Base-by-base conservation (phyloP, 495 filamentous ascomycete genomes). In the Hyaloscypha bicolor region DNA sequence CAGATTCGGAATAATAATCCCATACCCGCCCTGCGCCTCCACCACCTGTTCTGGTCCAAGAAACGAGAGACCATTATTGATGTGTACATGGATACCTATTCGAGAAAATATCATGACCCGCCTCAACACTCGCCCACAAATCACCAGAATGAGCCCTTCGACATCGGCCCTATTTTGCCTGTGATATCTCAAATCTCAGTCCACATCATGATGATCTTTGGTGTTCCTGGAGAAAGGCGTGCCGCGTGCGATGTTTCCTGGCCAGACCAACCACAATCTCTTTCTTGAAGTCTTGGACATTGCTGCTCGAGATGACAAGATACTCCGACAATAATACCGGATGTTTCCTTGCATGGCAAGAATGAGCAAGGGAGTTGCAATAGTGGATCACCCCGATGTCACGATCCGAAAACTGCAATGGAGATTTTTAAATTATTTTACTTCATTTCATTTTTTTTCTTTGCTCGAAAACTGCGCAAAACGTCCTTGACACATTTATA, bases 401-500 rank as follows among this genome's bases (percentile, higher is more conserved):
- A 33, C 9, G 9, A 60, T 29, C n/a, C 42, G 42, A 48, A 48
- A 25, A 29, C 11, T 22, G 29, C 19, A 8, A 29, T 9, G 22
- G 21, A 57, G 35, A 57, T 56, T 67, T 62, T 25, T 12, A 22
- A 51, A 57, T 67, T 55, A 45, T 64, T 68, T 53, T 45, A 59
- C 60, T 65, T 42, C 37, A 9, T 48, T 25, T 30, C 48, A 21
- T 59, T 22, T 16, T 45, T 22, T 16, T 45, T n/a, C 57, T 60
- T 22, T 63, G 55, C 68, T 58, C 33, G 35, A 62, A 55, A 42
- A 55, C 42, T 25, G 35, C 58, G 59, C 21, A 56, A 31, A 56
- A 62, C 51, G 32, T 1, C 30, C 33, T 55, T 56, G 25, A 65
- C 66, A 62, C 67, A 69, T 65, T 25, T 65, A 70, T 63, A 62